Conservation (phyloP, 352 stramenopile genomes). For the Pythium diclinum region DNA sequence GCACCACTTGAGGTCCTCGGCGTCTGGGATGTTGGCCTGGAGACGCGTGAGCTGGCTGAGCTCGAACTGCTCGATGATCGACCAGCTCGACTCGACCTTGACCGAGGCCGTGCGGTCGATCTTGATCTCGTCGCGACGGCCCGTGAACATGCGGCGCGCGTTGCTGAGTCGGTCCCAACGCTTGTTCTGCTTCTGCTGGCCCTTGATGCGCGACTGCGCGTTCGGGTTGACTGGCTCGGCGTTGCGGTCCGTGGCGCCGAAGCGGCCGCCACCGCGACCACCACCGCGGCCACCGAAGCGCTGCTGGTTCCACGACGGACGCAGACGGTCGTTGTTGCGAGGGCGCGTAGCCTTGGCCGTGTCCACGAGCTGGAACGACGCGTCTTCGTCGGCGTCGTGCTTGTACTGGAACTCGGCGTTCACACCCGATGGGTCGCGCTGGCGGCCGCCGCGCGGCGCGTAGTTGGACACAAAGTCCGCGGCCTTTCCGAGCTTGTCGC, state of each 20-base stretch:
- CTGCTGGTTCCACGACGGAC: slow-evolving; percentile 85
- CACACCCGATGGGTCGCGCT: slow-evolving; percentile 75
- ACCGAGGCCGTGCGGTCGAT: slow-evolving; percentile 87
- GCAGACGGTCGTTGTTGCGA: slow-evolving; percentile 74
- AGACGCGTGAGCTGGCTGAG: slow-evolving; percentile 94
- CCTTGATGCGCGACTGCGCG: slow-evolving; percentile 74
- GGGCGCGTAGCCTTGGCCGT: slow-evolving; percentile 85
- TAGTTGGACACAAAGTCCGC: slow-evolving; percentile 92
- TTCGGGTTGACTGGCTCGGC: slow-evolving; percentile 40
- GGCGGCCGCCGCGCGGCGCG: slow-evolving; percentile 41
- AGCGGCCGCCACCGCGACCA: slow-evolving; percentile 40
- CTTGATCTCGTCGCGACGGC: slow-evolving; percentile 69
- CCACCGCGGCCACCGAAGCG: slow-evolving; percentile 60
- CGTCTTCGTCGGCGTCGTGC: slow-evolving; percentile 89
- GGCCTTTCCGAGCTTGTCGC: slow-evolving; percentile 92
- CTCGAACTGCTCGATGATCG: slow-evolving; percentile 95
- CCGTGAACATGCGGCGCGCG: slow-evolving; percentile 62
- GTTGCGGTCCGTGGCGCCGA: slow-evolving; percentile 35
- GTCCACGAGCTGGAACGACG: slow-evolving; percentile 93
- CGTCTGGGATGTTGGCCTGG: slow-evolving; percentile 83
- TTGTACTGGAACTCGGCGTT: slow-evolving; percentile 95
- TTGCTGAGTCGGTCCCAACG: slow-evolving; percentile 78
- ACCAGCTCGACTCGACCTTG: slow-evolving; percentile 90
- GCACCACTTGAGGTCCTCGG: slow-evolving; percentile 93
- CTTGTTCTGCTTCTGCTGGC: slow-evolving; percentile 87